A percentile compares a stretch with the other conserved stretches of the same genome.
Evolutionary conservation across 345 rosid species (phyloP).

Genomic region (Laguncularia racemosa): DNA sequence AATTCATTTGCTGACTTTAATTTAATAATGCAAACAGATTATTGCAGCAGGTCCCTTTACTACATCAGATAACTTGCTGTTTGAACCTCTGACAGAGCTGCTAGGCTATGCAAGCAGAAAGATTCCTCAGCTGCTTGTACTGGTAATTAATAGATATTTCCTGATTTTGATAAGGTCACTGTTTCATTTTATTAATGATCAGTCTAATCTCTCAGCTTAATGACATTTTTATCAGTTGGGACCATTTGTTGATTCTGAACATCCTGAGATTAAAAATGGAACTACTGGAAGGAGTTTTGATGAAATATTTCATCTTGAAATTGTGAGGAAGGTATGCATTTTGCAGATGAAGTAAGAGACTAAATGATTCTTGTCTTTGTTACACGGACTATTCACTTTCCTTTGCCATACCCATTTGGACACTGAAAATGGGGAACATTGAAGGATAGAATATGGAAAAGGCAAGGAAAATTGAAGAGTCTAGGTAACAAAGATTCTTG

Average conservation of each 20-base stretch:
- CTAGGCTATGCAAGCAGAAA: constrained; percentile 77
- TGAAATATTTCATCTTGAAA: constrained; percentile 58
- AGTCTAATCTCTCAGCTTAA: constrained; percentile 6
- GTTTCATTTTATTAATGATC: not conserved
- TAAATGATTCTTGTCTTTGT: no score
- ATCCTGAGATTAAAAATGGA: constrained; percentile 81
- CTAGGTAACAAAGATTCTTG: not conserved
- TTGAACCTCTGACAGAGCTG: constrained; percentile 86
- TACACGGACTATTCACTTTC: no score
- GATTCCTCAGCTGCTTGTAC: constrained; percentile 68
- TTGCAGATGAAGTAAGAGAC: not conserved
- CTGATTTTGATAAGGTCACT: not conserved
- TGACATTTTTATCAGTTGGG: constrained; percentile 57
- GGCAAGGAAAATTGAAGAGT: no score
- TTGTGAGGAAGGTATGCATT: constrained; percentile 51
- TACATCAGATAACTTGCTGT: constrained; percentile 68
- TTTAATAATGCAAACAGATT: constrained; percentile 33
- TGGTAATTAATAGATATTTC: constrained; percentile 30
- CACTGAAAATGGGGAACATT: no score
- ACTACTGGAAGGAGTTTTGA: constrained; percentile 42
- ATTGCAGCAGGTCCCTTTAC: constrained; percentile 93
- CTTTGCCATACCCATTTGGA: no score
- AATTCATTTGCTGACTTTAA: not conserved
- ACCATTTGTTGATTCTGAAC: constrained; percentile 84
- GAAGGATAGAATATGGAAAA: no score